Base-by-base conservation (phyloP, 345 rosid genomes). In the Physaria fendleri region DNA sequence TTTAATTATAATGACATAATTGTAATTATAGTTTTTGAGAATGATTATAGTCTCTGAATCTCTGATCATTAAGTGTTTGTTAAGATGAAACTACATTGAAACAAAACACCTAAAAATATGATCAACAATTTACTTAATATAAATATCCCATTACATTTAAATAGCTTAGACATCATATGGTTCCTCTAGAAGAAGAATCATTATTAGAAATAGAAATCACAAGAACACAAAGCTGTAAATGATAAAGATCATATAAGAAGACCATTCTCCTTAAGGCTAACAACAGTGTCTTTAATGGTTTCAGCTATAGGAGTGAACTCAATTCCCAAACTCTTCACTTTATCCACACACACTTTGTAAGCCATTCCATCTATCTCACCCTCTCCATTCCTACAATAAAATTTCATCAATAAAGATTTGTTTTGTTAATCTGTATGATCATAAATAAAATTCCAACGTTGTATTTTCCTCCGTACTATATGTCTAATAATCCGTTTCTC, bases 291-390 rank as follows among this genome's bases (percentile, higher is more conserved):
- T 14, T 20, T 14, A 5, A 62, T 13, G 18, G n/a, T 37, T 11
- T 6, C 12, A 49, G 34, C 10, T 2, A 35, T 8, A 4, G 16
- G 45, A 48, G 37, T 62, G 44, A 60, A 61, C 25, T 61, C 17
- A 16, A 47, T 2, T 13, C 56, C 64, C 11, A 59, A 43, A 24
- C 33, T 61, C 25, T 37, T 62, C 37, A 39, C 66, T 38, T 48
- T 62, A 17, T 49, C 58, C 57, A 34, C 32, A 32, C 34, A 21
- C 8, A 47, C 57, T 24, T 47, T 37, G 16, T 15, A 61, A 12
- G 14, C 7, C 38, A 41, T 16, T 30, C 12, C 40, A 59, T 5
- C 8, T 17, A 42, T 21, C 35, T 46, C 43, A 5, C 8, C 8
- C 18, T 14, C 1, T 38, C 15, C 15, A 12, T 12, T 34, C 38